These are phyloP conservation scores for Medicago ruthenica DNA, from an alignment of 306 rosid species.

Conservation along the genomic window DNA sequence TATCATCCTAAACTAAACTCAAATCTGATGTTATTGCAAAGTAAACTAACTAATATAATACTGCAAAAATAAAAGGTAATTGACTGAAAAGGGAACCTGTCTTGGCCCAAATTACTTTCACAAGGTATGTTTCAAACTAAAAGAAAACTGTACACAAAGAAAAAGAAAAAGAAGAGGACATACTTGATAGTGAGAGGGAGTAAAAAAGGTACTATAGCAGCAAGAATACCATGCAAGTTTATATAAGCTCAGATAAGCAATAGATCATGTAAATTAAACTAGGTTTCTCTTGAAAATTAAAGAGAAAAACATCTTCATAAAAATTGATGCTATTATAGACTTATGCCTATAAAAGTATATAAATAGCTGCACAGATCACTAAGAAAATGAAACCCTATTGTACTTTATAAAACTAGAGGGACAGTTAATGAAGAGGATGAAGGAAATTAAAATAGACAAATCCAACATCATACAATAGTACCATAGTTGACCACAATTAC, in stretches of 20 bases:
- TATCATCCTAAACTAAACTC: slow-evolving; percentile 24
- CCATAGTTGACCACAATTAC: background rate
- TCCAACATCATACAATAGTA: background rate
- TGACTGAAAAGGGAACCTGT: background rate
- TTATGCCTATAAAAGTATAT: slow-evolving; percentile 4
- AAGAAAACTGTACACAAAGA: slow-evolving; percentile 35
- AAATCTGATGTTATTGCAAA: slow-evolving; percentile 12
- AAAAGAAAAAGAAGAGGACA: background rate
- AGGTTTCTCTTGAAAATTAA: slow-evolving; percentile 3
- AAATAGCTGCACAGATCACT: slow-evolving; percentile 36
- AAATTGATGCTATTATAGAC: slow-evolving; percentile 14
- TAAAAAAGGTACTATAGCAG: background rate
- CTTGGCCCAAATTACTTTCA: slow-evolving; percentile 37
- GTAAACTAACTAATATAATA: background rate
- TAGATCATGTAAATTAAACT: background rate
- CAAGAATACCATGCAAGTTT: slow-evolving; percentile 35
- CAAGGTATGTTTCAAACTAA: slow-evolving; percentile 11
- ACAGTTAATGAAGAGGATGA: slow-evolving; percentile 26
- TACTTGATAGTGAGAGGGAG: background rate
- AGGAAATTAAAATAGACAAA: slow-evolving; percentile 7
- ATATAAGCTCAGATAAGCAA: background rate
- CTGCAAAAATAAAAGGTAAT: slow-evolving; percentile 21
- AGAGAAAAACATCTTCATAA: slow-evolving; percentile 8
- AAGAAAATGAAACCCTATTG: slow-evolving; percentile 41
- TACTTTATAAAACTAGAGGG: slow-evolving; percentile 11